Conservation (phyloP, 2,329 filamentous ascomycete genomes). For the Zalaria sp. region DNA sequence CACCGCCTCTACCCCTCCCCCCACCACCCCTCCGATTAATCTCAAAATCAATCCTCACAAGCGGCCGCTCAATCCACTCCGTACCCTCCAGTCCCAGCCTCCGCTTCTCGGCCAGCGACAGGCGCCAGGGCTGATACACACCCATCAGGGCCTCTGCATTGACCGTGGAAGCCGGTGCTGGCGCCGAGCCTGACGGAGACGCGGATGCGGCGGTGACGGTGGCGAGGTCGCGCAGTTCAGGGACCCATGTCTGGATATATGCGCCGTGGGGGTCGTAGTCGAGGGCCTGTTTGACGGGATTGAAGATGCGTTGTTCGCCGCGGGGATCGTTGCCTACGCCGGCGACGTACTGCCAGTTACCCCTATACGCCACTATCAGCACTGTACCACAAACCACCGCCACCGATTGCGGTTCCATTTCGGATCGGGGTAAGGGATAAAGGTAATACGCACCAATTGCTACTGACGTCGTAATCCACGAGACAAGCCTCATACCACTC, state of each 20-base stretch:
- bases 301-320: conserved; percentile 60
- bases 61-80: conserved; percentile 52
- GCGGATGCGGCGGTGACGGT: not conserved
- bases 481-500: conserved; percentile 71
- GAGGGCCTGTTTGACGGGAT: conserved; percentile 66
- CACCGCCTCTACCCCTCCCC: conserved; percentile 17
- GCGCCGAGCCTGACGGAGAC: not conserved
- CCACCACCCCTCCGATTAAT: conserved; percentile 30
- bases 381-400: not conserved
- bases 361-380: not conserved
- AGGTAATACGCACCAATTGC: conserved; percentile 45
- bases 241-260: conserved; percentile 62
- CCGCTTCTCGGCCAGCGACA: conserved; percentile 43
- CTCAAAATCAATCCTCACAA: conserved; percentile 51
- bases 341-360: conserved; percentile 59
- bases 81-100: conserved; percentile 41
- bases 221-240: conserved; percentile 45
- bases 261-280: conserved; percentile 59
- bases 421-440: too few species aligned
- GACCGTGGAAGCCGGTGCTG: conserved; percentile 5
- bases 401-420: too few species aligned
- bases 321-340: conserved; percentile 70
- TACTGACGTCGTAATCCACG: conserved; percentile 61
- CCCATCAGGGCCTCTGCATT: conserved; percentile 31
- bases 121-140: conserved; percentile 58